Evolutionary conservation across 1,284 basidiomycete species (phyloP), one percentile per base, ranked within the genome.

Genomic region (Tilletia indica): DNA sequence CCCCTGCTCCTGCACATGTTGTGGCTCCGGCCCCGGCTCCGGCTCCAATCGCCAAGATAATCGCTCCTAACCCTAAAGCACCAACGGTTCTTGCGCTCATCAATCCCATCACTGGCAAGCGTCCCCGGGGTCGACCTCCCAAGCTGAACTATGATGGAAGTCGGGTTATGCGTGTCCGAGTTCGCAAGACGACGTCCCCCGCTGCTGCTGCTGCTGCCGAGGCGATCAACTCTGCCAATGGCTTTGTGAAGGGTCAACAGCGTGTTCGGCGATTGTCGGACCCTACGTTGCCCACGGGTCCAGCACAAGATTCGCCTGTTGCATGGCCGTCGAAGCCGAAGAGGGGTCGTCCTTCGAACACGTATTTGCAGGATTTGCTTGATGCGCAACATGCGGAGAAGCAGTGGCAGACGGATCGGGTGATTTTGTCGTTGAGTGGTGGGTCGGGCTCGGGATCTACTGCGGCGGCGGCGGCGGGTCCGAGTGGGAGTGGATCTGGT

Each of bases 221-320:
- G 61, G 61, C 61, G 34, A 64, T 64, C 31, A 64, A 64, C 61
- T 14, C 38, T 9, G 61, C 61, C 36, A 64, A 64, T 39, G 61
- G 61, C 36, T 64, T 64, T 42, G 61, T 64, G 36, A 64, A 64
- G 14, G 61, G 61, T 14, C 61, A 64, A 21, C 61, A 64, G 61
- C 61, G 61, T 34, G 36, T 64, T 14, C 61, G 61, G 16, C 34
- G 61, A 9, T 36, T 64, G 9, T 64, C 61, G 34, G 61, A 64
- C 36, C 61, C 61, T 5, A 39, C 36, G 36, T n/a, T 64, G 61
- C 61, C 61, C 16, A 39, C 61, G 34, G 61, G 61, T 11, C 61
- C 61, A 19, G 61, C 61, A 14, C 61, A 64, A 16, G 61, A 34
- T 36, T 64, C 61, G 61, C 61, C 61, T 19, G 61, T 64, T 11